Evolutionary conservation across 805 yeast genomes (phyloP), one percentile per base, ranked within the genome.

Genomic region (Schwanniomyces polymorphus): DNA sequence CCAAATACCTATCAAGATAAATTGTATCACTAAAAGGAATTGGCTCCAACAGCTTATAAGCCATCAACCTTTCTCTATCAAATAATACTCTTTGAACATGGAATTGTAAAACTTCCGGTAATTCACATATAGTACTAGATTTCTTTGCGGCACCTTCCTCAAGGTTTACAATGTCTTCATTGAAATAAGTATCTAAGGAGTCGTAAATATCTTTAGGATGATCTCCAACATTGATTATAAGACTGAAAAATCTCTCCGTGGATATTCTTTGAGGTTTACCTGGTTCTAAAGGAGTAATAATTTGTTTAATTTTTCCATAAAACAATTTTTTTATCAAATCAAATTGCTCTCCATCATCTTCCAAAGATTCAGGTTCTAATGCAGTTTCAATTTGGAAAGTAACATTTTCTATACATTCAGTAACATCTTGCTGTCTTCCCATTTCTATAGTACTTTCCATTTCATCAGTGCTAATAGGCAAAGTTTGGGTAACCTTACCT

Each of bases 401-500:
- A 7, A 94, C 97, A 63, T 94, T 94, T 46, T 91, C 96, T 59
- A 92, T 91, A 65, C 98, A 92, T 63, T 94, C 99, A 0, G 97
- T 91, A 16, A 94, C 98, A 71, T 94, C 99, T 64, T 94, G 99
- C 63, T 94, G 99, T 53, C 96, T 76, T 2, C 97, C 96, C 59
- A 85, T 74, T 59, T 88, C 91, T 44, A 85, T 73, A 0, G 94
- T 84, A 56, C 84, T 80, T 47, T 82, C 91, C 66, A 86, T 78
- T 58, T 86, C 90, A 51, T 84, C 88, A 4, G 81, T 68, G 49
- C 77, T 72, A 11, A 80, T 80, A 33, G 61, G 65, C 37, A 68
- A 53, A 26, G 68, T 45, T 37, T 55, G 56, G 3, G 42, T 14
- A 8, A 18, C 23, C n/a, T 33, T 39, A 14, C 38, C 46, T 5